These are phyloP conservation scores for Monosporozyma servazzii DNA, from an alignment of 805 yeast genomes.

Conservation along the genomic window DNA sequence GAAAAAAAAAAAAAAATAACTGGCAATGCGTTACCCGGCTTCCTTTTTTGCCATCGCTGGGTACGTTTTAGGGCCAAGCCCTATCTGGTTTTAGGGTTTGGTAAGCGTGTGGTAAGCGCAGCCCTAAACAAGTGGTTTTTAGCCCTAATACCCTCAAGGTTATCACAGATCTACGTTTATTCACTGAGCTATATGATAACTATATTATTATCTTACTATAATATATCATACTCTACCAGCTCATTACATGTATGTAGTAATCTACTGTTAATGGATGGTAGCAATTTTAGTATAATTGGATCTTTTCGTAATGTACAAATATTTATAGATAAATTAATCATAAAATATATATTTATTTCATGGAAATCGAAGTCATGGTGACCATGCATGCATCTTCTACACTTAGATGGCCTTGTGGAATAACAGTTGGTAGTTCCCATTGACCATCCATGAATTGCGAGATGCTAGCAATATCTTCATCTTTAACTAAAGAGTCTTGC, in stretches of 20 bases:
- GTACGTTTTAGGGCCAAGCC: background rate
- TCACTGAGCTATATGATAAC: too few relatives aligned
- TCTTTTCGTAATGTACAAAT: background rate
- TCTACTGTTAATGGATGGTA: too few relatives aligned
- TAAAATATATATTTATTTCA: background rate
- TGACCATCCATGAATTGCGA: conserved; percentile 64
- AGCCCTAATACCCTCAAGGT: background rate
- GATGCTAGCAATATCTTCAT: conserved; percentile 44
- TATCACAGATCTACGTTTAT: too few relatives aligned
- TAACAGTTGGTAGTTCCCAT: conserved; percentile 42
- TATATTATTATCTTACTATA: too few relatives aligned
- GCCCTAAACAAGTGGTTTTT: background rate
- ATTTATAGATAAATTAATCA: too few relatives aligned
- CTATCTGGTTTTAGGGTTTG: background rate
- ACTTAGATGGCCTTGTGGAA: conserved; percentile 32
- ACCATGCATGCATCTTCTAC: conserved; percentile 45
- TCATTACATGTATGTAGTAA: too few relatives aligned
- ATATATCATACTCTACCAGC: too few relatives aligned
- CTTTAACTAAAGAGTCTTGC: conserved; percentile 39
- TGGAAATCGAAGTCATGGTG: background rate
- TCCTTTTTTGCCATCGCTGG: background rate
- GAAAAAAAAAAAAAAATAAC: too few relatives aligned
- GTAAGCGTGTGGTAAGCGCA: background rate
- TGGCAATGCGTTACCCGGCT: background rate
- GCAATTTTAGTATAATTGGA: too few relatives aligned